phyloP scores from a whole-genome alignment of 78 protist genomes.

The Dictyostelium brefeldianum region DNA sequence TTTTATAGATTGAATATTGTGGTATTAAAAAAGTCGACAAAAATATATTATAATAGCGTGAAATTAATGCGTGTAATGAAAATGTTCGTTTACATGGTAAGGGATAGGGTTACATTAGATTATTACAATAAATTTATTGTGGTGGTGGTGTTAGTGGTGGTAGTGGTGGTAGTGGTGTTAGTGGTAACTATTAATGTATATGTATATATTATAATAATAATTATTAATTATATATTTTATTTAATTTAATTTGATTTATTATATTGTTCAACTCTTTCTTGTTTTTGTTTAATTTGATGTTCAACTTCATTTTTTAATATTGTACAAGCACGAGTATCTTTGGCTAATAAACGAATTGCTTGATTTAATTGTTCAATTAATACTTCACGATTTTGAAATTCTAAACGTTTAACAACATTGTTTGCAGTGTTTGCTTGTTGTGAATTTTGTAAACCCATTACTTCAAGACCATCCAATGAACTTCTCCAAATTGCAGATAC shows the following conservation, averaged over 20 bases:
- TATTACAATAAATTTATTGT: too few relatives aligned
- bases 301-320: slow-evolving; percentile 30
- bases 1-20: too few relatives aligned
- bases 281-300: slow-evolving; percentile 40
- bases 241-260: not conserved
- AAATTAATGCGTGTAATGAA: too few relatives aligned
- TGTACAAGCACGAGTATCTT: slow-evolving; percentile 7
- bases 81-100: too few relatives aligned
- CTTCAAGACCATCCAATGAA: slow-evolving; percentile 30
- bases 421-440: not conserved
- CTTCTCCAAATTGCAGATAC: slow-evolving; percentile 19
- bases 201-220: not conserved
- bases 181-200: too few relatives aligned
- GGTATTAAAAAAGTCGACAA: too few relatives aligned
- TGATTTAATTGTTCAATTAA: slow-evolving; percentile 62
- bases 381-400: slow-evolving; percentile 37
- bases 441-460: not conserved
- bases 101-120: too few relatives aligned
- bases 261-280: slow-evolving; percentile 26
- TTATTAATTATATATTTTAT: not conserved
- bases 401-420: slow-evolving; percentile 25
- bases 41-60: too few relatives aligned
- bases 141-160: too few relatives aligned
- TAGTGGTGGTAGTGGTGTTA: too few relatives aligned
- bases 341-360: slow-evolving; percentile 47